phyloP scores from a whole-genome alignment of 768 basidiomycete species.

The Filobasidium wieringae region DNA sequence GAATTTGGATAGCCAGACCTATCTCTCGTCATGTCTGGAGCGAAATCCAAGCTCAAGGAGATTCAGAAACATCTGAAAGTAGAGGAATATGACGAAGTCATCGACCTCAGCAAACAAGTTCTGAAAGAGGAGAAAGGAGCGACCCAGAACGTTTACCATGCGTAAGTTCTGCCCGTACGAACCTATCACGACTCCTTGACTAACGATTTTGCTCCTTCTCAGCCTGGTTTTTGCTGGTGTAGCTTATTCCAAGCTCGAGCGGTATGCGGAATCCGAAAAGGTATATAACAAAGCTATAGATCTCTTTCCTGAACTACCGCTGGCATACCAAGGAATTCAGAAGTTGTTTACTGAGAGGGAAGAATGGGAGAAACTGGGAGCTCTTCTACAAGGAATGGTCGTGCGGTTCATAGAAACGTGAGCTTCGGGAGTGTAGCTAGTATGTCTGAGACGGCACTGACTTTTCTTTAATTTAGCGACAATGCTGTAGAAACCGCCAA shows the following conservation, averaged over 20 bases:
- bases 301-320: conserved; percentile 53
- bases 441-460: background rate
- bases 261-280: conserved; percentile 67
- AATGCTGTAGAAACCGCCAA: conserved; percentile 74
- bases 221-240: conserved; percentile 80
- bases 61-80: conserved; percentile 63
- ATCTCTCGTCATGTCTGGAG: background rate
- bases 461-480: background rate
- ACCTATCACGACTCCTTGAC: background rate
- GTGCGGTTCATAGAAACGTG: conserved; percentile 53
- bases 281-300: conserved; percentile 65
- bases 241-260: conserved; percentile 61
- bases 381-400: conserved; percentile 47
- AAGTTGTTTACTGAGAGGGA: conserved; percentile 31
- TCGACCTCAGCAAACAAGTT: conserved; percentile 48
- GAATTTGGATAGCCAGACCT: too few relatives aligned
- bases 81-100: conserved; percentile 61
- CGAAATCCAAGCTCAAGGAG: conserved; percentile 64
- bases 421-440: conserved; percentile 16
- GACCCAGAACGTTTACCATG: conserved; percentile 49
- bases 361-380: conserved; percentile 18
- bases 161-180: conserved; percentile 47
- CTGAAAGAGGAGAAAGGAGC: conserved; percentile 54
- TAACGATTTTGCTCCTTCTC: background rate
- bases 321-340: conserved; percentile 47